Evolutionary conservation across 331 rosid species (phyloP).

Genomic region (Cydonia oblonga): DNA sequence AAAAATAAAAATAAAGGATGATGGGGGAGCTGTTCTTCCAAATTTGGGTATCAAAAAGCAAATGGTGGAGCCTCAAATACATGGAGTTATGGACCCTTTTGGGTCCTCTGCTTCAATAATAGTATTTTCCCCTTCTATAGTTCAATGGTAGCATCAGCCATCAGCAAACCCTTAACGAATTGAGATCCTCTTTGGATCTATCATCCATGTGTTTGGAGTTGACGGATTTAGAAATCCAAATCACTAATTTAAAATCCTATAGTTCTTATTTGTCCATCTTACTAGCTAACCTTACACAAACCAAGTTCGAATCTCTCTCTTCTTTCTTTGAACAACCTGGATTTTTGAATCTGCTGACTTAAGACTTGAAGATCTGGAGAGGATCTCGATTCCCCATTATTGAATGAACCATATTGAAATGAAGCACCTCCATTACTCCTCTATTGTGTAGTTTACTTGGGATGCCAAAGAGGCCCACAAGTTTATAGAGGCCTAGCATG

Average conservation of each 20-base stretch:
- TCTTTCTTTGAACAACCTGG: too few species aligned
- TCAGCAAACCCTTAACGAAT: too few species aligned
- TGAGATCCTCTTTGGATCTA: too few species aligned
- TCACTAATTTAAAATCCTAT: too few species aligned
- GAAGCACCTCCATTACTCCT: not conserved
- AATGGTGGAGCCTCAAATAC: not conserved
- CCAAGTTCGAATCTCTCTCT: too few species aligned
- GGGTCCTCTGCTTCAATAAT: not conserved
- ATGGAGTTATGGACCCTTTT: not conserved
- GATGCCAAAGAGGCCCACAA: not conserved
- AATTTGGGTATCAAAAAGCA: not conserved
- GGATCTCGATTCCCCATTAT: too few species aligned
- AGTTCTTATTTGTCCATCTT: too few species aligned
- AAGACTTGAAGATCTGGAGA: too few species aligned
- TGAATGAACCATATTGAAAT: not conserved
- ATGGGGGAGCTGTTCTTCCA: not conserved
- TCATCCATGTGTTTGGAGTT: too few species aligned
- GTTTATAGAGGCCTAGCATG: not conserved
- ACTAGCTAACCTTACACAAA: too few species aligned
- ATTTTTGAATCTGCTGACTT: too few species aligned
- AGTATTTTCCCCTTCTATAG: not conserved
- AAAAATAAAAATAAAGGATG: too few species aligned
- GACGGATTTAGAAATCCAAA: fast-evolving
- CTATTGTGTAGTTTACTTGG: not conserved
- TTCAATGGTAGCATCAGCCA: not conserved